Percentiles rank a stretch among this genome's conserved stretches.
phyloP scores from a whole-genome alignment of 2,329 filamentous ascomycete species.

The Leptodontidium sp. region DNA sequence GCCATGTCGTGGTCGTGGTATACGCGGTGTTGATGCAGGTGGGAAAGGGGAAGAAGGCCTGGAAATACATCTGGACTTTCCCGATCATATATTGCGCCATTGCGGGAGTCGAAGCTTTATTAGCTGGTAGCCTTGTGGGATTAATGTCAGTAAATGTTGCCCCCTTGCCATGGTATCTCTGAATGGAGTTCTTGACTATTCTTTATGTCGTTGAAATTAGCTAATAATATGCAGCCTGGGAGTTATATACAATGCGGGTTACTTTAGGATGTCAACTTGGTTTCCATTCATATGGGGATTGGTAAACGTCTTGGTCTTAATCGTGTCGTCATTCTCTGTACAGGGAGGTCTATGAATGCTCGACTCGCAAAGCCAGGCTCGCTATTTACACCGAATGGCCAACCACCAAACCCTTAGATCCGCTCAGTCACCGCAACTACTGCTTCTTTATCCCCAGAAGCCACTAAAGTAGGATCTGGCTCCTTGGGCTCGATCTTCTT shows the following conservation, averaged over 20 bases:
- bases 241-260: conserved; percentile 72
- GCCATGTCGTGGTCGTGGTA: conserved; percentile 64
- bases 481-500: conserved; percentile 50
- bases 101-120: conserved; percentile 67
- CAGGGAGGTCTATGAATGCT: conserved; percentile 67
- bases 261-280: conserved; percentile 79
- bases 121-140: conserved; percentile 73
- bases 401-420: conserved; percentile 6
- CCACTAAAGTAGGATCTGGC: conserved; percentile 37
- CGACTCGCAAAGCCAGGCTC: neutral
- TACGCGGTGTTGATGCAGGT: conserved; percentile 69
- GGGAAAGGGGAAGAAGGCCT: conserved; percentile 46
- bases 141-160: conserved; percentile 60
- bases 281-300: conserved; percentile 75
- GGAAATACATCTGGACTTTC: conserved; percentile 60
- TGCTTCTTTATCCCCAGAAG: conserved; percentile 17
- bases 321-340: conserved; percentile 75
- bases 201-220: neutral
- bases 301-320: conserved; percentile 72
- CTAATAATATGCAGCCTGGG: conserved; percentile 55
- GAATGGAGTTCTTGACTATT: neutral
- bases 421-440: conserved; percentile 15
- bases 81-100: conserved; percentile 66
- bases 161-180: neutral
- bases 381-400: neutral